phyloP scores from a whole-genome alignment of 129 eudicot species.

The Artemisia tridentata region DNA sequence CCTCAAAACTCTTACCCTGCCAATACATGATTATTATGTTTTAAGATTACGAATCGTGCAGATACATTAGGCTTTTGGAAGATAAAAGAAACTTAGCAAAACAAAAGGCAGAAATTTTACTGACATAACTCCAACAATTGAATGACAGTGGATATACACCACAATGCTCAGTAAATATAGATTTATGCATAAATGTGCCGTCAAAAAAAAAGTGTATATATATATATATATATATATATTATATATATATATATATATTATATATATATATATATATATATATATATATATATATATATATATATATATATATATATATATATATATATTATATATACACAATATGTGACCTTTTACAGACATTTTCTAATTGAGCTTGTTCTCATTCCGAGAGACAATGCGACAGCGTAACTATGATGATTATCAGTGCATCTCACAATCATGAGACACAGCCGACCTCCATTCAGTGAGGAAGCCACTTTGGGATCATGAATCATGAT shows the following conservation, averaged over 20 bases:
- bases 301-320: no score
- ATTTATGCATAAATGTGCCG: not conserved
- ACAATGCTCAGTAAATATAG: no score
- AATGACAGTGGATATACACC: not conserved
- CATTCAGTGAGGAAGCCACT: not conserved
- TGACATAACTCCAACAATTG: constrained; percentile 7
- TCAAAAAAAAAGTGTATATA: no score
- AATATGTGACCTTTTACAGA: not conserved
- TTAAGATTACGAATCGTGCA: not conserved
- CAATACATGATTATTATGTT: not conserved
- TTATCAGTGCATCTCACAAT: not conserved
- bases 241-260: no score
- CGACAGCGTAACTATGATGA: not conserved
- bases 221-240: no score
- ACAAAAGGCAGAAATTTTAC: not conserved
- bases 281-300: no score
- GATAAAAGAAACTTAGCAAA: not conserved
- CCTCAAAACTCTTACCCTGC: constrained; percentile 94
- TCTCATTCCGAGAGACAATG: not conserved
- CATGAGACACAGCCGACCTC: not conserved
- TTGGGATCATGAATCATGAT: no score
- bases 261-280: no score
- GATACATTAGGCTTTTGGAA: not conserved
- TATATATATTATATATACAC: no score
- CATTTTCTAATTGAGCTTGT: not conserved